These are phyloP conservation scores for Apiotrichum laibachii DNA, from an alignment of 1,284 basidiomycete species.

Conservation along the genomic window DNA sequence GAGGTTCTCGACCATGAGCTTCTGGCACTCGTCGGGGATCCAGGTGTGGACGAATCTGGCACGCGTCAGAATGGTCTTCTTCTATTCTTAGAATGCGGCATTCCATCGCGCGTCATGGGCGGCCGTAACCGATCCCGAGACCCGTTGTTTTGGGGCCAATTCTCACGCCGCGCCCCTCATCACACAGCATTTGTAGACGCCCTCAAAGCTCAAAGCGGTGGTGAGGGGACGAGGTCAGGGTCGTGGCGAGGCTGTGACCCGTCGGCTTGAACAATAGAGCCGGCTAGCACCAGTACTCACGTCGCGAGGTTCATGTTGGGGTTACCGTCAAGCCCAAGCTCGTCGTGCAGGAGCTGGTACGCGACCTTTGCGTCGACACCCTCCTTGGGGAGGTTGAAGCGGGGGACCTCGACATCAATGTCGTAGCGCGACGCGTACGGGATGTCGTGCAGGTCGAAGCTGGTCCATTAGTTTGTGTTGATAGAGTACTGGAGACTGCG, in stretches of 20 bases:
- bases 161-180: no score
- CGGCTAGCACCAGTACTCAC: slow-evolving; percentile 20
- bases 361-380: slow-evolving; percentile 54
- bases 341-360: slow-evolving; percentile 81
- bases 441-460: slow-evolving; percentile 36
- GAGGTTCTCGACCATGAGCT: slow-evolving; percentile 77
- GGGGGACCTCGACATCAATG: slow-evolving; percentile 44
- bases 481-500: neutral
- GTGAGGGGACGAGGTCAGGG: no score
- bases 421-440: slow-evolving; percentile 46
- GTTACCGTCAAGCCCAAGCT: slow-evolving; percentile 74
- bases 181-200: no score
- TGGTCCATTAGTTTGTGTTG: slow-evolving; percentile 2
- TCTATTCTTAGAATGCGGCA: neutral
- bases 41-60: slow-evolving; percentile 67
- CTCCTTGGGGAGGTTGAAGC: slow-evolving; percentile 50
- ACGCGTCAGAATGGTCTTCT: no score
- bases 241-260: no score
- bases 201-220: no score
- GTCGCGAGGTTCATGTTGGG: slow-evolving; percentile 75
- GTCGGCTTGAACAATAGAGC: no score
- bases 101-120: no score
- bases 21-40: slow-evolving; percentile 64
- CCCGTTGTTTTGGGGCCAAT: no score
- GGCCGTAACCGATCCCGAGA: no score